Conservation (phyloP, 2,329 filamentous ascomycete genomes). For the Harringtonia lauricola region DNA sequence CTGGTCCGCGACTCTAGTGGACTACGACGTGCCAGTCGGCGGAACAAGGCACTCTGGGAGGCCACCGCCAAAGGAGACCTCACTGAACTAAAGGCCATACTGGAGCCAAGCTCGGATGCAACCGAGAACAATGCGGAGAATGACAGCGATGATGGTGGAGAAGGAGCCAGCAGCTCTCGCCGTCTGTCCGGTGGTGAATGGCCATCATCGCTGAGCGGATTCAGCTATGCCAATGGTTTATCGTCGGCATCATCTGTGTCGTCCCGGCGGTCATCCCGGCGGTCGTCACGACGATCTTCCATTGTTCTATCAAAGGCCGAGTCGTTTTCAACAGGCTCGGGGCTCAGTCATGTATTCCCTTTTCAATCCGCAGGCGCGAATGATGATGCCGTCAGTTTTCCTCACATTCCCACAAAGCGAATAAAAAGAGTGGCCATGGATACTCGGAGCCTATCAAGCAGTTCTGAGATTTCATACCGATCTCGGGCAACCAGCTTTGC, state of each 20-base stretch:
- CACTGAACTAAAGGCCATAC: conserved; percentile 61
- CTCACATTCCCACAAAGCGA: conserved; percentile 33
- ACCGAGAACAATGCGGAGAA: conserved; percentile 28
- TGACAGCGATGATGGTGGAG: conserved; percentile 1
- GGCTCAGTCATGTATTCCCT: conserved; percentile 78
- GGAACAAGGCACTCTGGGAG: conserved; percentile 82
- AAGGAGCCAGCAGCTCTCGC: conserved; percentile 1
- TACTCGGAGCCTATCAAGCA: conserved; percentile 75
- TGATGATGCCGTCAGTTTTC: conserved; percentile 13
- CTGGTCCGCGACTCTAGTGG: conserved; percentile 72
- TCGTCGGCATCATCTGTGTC: conserved; percentile 15
- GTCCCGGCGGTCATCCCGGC: conserved; percentile 30
- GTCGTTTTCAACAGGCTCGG: conserved; percentile 42
- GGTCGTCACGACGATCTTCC: conserved; percentile 32
- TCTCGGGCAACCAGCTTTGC: conserved; percentile 71
- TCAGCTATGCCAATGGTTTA: conserved; percentile 33
- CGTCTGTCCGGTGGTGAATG: conserved; percentile 28
- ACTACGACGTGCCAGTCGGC: conserved; percentile 71
- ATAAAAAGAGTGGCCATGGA: conserved; percentile 83
- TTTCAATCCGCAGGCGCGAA: conserved; percentile 43
- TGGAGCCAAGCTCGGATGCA: conserved; percentile 55
- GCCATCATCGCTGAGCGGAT: conserved; percentile 29
- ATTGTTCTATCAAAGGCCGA: conserved; percentile 30
- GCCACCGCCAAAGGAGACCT: conserved; percentile 70
- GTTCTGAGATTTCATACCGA: conserved; percentile 71